phyloP scores from a whole-genome alignment of 2,329 filamentous ascomycete genomes.

The Microsporum audouinii region DNA sequence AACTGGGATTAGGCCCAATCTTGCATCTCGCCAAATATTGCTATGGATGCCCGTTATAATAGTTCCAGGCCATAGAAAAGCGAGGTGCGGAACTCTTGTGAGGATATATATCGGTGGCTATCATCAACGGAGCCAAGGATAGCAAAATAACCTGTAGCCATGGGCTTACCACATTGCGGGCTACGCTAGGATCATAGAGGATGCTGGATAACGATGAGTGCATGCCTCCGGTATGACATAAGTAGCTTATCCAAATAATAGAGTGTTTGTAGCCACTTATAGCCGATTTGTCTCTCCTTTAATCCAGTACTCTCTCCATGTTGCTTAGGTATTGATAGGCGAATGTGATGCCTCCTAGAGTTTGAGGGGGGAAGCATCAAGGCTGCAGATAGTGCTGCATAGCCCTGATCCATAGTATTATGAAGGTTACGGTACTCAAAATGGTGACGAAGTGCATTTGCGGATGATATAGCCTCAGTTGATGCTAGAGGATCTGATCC shows the following conservation, averaged over 20 bases:
- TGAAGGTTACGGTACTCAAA: slow-evolving; percentile 16
- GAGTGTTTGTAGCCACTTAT: neutral
- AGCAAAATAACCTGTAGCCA: slow-evolving; percentile 22
- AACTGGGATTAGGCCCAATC: slow-evolving; percentile 18
- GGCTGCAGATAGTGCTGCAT: slow-evolving; percentile 18
- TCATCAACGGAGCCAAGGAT: slow-evolving; percentile 17
- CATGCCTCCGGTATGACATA: slow-evolving; percentile 18
- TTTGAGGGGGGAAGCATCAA: slow-evolving; percentile 15
- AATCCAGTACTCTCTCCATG: neutral
- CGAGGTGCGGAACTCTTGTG: slow-evolving; percentile 17
- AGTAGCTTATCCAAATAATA: slow-evolving; percentile 17
- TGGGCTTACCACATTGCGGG: slow-evolving; percentile 22
- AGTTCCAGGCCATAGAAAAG: slow-evolving; percentile 22
- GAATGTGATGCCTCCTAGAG: neutral
- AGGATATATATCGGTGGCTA: slow-evolving; percentile 17
- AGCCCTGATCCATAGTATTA: slow-evolving; percentile 16
- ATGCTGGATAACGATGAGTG: slow-evolving; percentile 18
- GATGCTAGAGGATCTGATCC: neutral
- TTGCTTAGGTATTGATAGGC: neutral
- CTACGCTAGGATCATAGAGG: slow-evolving; percentile 21
- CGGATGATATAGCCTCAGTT: slow-evolving; percentile 11
- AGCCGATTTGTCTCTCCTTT: neutral
- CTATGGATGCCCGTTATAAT: slow-evolving; percentile 17
- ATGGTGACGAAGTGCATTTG: slow-evolving; percentile 16
- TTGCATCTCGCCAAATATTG: slow-evolving; percentile 14